Base-by-base conservation (phyloP, 805 yeast genomes). In the Candida qinlingensis region DNA sequence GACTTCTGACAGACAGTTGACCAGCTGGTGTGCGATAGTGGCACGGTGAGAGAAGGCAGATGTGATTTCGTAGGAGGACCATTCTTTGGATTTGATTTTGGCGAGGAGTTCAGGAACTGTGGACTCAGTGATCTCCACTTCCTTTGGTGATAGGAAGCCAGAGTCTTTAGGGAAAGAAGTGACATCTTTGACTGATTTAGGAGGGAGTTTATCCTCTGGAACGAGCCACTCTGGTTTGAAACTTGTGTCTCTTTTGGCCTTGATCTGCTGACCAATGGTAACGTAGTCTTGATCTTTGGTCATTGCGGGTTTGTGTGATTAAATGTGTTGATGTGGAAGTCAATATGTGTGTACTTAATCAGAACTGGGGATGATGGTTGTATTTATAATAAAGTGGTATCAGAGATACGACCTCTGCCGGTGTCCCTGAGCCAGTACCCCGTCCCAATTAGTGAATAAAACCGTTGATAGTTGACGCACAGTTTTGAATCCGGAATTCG, bases 11-110 rank as follows among this genome's bases (percentile, higher is more conserved):
- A 79, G 69, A 56, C 79, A 73, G 55, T 80, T 78, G 51, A 82
- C 76, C 56, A 80, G 73, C 52, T 79, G 81, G 50, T 87, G 89
- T 5, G 81, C 79, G 44, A 79, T 69, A 27, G 79, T 72, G 5
- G 88, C 81, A 69, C 73, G 50, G 77, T 70, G 50, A 12, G 42
- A 44, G 13, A 54, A 54, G 1, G 55, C 57, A 26, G 30, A 25
- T 4, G 48, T 10, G 4, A 81, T 81, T 41, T 75, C 71, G 1
- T 64, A 60, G 1, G 84, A 61, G 3, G 70, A 57, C 69, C 70
- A 71, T 43, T 61, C 56, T 41, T 63, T 66, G 1, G 53, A 10
- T 38, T 60, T 64, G 49, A 72, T 66, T 31, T 66, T 65, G 5
- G 46, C 51, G 7, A 67, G 47, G 34, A 58, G 49, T 6, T 34